phyloP scores from a whole-genome alignment of 148 eudicot genomes.

The Amaranthus cruentus region DNA sequence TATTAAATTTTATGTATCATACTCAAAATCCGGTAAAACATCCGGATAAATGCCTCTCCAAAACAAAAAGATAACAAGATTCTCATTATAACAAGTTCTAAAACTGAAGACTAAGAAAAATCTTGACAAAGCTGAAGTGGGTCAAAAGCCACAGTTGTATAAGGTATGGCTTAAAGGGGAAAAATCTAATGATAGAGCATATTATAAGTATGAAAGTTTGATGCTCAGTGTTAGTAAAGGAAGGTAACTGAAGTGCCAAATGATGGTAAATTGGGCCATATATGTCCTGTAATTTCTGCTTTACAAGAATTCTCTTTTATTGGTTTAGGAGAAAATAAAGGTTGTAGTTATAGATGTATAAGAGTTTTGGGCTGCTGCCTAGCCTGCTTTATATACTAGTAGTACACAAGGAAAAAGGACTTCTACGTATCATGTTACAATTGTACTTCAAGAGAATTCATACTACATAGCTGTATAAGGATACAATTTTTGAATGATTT shows the following conservation, averaged over 20 bases:
- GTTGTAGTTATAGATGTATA: not conserved
- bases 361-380: conserved; percentile 1
- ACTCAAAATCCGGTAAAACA: no score
- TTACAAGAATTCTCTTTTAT: not conserved
- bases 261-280: conserved; percentile 16
- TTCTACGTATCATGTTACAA: no score
- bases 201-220: not conserved
- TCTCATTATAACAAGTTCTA: not conserved
- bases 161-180: not conserved
- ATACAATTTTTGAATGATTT: no score
- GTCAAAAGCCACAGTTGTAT: not conserved
- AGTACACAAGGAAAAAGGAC: no score
- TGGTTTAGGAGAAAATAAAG: not conserved
- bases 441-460: no score
- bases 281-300: conserved; percentile 13
- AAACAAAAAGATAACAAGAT: not conserved
- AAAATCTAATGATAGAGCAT: not conserved
- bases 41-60: no score
- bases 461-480: no score
- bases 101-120: not conserved
- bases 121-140: not conserved
- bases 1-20: no score
- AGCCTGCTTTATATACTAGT: no score
- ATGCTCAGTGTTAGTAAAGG: not conserved
- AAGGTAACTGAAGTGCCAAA: not conserved